Percentiles rank a stretch among this genome's conserved stretches.
phyloP scores from a whole-genome alignment of 2,329 filamentous ascomycete genomes.

The Penicillium rolfsii region DNA sequence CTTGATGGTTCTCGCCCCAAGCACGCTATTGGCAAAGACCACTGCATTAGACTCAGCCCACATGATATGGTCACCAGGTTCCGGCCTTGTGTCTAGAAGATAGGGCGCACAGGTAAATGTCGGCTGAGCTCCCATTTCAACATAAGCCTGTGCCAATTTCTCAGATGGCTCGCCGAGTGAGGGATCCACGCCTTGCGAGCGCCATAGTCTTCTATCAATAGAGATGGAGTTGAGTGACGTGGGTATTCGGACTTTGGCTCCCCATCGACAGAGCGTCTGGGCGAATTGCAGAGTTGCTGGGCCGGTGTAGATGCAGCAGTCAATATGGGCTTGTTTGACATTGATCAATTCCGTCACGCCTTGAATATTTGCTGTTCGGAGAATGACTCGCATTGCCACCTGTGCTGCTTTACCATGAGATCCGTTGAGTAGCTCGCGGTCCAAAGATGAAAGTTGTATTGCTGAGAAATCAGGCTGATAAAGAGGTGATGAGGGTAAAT shows the following conservation, averaged over 20 bases:
- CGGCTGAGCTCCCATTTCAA: constrained; percentile 46
- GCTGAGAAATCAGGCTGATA: neutral
- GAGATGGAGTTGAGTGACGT: constrained; percentile 52
- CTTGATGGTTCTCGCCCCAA: constrained; percentile 51
- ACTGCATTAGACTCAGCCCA: constrained; percentile 55
- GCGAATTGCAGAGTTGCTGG: constrained; percentile 45
- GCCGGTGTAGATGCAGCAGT: constrained; percentile 51
- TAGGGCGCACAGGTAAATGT: constrained; percentile 54
- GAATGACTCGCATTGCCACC: constrained; percentile 45
- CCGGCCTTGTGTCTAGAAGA: constrained; percentile 41
- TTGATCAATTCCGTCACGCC: constrained; percentile 40
- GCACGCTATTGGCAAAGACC: constrained; percentile 52
- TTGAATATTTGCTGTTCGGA: constrained; percentile 43
- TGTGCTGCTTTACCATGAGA: constrained; percentile 38
- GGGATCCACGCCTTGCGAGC: constrained; percentile 40
- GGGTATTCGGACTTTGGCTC: constrained; percentile 44
- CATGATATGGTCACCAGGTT: constrained; percentile 45
- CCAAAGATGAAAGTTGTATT: constrained; percentile 13
- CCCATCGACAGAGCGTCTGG: constrained; percentile 38
- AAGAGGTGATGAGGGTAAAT: neutral
- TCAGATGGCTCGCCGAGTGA: constrained; percentile 36
- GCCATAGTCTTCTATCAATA: constrained; percentile 49
- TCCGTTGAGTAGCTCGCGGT: constrained; percentile 37
- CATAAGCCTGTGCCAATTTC: constrained; percentile 43
- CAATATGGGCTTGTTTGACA: constrained; percentile 49